phyloP scores from a whole-genome alignment of 176 grass and related monocot genomes.

The Stipa capillata region DNA sequence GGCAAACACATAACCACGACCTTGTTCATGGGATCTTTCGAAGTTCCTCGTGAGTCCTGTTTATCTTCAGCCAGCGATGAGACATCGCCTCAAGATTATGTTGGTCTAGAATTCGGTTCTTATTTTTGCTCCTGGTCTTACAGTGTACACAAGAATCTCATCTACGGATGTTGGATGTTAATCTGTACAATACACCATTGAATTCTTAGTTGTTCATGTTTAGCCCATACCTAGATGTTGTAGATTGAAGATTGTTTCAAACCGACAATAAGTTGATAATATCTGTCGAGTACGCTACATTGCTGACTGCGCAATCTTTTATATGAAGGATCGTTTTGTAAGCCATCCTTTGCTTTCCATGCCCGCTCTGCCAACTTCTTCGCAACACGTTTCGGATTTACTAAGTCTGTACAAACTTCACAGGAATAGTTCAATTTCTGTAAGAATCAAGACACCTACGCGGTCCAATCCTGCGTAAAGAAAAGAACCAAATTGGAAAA shows the following conservation, averaged over 20 bases:
- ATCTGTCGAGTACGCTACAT: not conserved
- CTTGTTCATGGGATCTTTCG: not conserved
- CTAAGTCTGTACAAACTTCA: too few species aligned
- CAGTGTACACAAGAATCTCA: slow-evolving; percentile 33
- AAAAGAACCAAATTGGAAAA: too few species aligned
- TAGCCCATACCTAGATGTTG: slow-evolving; percentile 26
- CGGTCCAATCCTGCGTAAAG: too few species aligned
- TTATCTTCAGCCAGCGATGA: not conserved
- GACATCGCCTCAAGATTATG: not conserved
- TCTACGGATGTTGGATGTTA: not conserved
- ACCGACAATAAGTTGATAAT: not conserved
- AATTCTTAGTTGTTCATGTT: not conserved
- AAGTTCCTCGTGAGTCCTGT: not conserved
- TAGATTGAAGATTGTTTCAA: slow-evolving; percentile 5
- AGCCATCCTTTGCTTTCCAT: not conserved
- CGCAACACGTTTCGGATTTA: too few species aligned
- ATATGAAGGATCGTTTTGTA: not conserved
- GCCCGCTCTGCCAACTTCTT: not conserved
- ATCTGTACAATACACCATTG: slow-evolving; percentile 10
- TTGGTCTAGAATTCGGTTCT: not conserved
- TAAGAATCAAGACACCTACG: too few species aligned
- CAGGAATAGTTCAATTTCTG: not conserved
- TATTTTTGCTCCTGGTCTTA: not conserved
- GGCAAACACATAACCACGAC: slow-evolving; percentile 4
- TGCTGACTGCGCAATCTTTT: not conserved